Percentiles rank a stretch among this genome's conserved stretches.
Conservation (phyloP, 179 eudicot species). For the Silene vulgaris region DNA sequence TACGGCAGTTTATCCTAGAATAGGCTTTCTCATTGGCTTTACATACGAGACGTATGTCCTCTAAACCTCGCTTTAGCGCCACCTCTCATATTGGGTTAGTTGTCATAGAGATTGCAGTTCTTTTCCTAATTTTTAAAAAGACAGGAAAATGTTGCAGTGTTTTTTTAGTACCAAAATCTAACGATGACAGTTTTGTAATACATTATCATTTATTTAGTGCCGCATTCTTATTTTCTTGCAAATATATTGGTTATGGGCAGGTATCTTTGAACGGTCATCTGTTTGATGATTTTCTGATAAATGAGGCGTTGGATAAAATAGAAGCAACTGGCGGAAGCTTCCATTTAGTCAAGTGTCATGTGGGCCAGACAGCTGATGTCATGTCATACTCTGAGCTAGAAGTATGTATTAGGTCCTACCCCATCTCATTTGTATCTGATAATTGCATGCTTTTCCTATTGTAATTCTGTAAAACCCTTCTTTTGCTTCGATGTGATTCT, state of each 20-base stretch:
- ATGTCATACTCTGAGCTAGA: slow-evolving; percentile 88
- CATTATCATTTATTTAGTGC: not conserved
- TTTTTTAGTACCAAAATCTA: not conserved
- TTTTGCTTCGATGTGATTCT: not conserved
- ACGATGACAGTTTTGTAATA: not conserved
- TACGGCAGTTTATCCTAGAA: too few relatives aligned
- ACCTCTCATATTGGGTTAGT: not conserved
- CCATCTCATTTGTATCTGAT: not conserved
- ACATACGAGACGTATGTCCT: too few relatives aligned
- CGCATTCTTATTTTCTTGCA: not conserved
- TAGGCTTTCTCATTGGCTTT: too few relatives aligned
- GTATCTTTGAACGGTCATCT: slow-evolving; percentile 92
- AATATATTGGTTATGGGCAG: slow-evolving; percentile 36
- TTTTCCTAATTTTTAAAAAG: not conserved
- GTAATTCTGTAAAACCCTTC: not conserved
- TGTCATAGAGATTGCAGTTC: not conserved
- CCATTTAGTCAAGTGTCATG: slow-evolving; percentile 75
- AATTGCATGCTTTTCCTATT: not conserved
- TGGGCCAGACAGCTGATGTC: slow-evolving; percentile 75
- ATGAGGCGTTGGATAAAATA: slow-evolving; percentile 89
- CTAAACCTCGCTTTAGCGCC: not conserved
- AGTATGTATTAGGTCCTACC: slow-evolving; percentile 38
- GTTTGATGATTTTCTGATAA: slow-evolving; percentile 83
- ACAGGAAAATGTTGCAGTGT: not conserved
- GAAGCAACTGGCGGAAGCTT: slow-evolving; percentile 96